These are phyloP conservation scores for Trametes cingulata DNA, from an alignment of 768 basidiomycete species.

Conservation along the genomic window DNA sequence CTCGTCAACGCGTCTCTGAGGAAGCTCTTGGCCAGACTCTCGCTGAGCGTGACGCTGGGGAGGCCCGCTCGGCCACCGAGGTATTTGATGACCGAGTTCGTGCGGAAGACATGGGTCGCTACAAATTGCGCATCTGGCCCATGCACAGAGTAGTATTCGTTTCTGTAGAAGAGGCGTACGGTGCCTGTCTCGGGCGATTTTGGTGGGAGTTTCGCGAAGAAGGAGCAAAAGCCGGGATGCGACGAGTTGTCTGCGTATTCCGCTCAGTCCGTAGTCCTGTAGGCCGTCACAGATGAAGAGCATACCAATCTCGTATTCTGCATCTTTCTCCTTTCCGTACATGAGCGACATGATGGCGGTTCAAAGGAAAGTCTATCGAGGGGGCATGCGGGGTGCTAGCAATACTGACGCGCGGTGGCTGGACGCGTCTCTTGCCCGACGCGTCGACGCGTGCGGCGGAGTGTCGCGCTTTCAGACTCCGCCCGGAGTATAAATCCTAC, in stretches of 20 bases:
- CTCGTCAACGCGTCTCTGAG: conserved; percentile 87
- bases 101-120: conserved; percentile 80
- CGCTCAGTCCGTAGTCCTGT: neutral
- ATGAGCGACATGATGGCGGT: conserved; percentile 49
- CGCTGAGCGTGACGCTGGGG: conserved; percentile 76
- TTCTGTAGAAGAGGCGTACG: conserved; percentile 84
- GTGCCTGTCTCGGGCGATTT: conserved; percentile 78
- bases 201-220: conserved; percentile 59
- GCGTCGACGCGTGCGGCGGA: conserved; percentile 24
- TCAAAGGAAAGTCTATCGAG: neutral
- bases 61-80: conserved; percentile 71
- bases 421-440: conserved; percentile 19
- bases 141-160: conserved; percentile 85
- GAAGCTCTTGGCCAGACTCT: conserved; percentile 75
- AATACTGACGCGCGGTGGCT: conserved; percentile 1
- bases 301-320: conserved; percentile 37
- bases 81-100: conserved; percentile 91
- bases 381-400: neutral
- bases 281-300: neutral
- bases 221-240: conserved; percentile 80
- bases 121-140: conserved; percentile 88
- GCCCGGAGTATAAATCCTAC: neutral
- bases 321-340: conserved; percentile 67
- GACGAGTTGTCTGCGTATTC: conserved; percentile 50
- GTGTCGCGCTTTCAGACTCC: conserved; percentile 22